Evolutionary conservation across 306 rosid genomes (phyloP).

Genomic region (Castanospermum australe): DNA sequence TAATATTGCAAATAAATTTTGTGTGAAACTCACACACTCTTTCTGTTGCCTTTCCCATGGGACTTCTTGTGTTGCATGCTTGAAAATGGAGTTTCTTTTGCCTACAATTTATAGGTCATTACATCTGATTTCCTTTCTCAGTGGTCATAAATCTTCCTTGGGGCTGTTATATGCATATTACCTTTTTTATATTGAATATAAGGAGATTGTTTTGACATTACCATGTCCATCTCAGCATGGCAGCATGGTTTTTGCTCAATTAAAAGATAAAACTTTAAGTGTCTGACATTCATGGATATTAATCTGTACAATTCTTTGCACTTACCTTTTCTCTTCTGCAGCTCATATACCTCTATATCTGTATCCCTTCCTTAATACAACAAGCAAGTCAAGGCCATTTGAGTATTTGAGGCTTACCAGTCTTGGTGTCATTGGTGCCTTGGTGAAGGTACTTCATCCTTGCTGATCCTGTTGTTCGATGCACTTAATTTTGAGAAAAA

Average conservation of each 20-base stretch:
- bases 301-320: not conserved
- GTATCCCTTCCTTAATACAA: conserved; percentile 82
- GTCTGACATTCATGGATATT: not conserved
- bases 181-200: not conserved
- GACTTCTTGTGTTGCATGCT: not conserved
- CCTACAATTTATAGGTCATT: not conserved
- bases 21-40: not conserved
- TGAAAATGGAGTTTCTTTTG: not conserved
- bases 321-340: conserved; percentile 44
- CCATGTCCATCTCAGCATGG: not conserved
- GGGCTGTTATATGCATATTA: not conserved
- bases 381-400: conserved; percentile 71
- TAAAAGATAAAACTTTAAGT: not conserved
- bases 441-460: conserved; percentile 69
- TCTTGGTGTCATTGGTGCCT: conserved; percentile 88
- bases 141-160: not conserved
- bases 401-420: conserved; percentile 86
- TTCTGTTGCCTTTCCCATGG: not conserved
- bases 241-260: not conserved
- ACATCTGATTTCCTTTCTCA: not conserved
- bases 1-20: not conserved
- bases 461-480: conserved; percentile 16
- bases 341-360: conserved; percentile 81
- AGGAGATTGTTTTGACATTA: not conserved
- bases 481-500: not conserved